phyloP scores from a whole-genome alignment of 2,329 filamentous ascomycete species.

The Paracoccidioides lutzii region DNA sequence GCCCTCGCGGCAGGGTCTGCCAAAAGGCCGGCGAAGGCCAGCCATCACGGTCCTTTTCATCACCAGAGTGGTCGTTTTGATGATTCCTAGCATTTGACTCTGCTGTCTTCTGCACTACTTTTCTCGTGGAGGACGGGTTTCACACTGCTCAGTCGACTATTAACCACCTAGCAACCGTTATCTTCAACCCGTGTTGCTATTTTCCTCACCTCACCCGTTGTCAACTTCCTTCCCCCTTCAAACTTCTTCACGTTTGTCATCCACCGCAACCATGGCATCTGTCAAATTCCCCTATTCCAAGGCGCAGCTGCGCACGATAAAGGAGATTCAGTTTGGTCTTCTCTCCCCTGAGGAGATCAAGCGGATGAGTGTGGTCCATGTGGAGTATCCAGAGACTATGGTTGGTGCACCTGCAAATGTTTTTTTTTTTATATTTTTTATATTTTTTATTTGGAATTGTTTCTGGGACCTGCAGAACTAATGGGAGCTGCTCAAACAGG shows the following conservation, averaged over 20 bases:
- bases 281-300: conserved; percentile 81
- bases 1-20: conserved; percentile 38
- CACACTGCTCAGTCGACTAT: not conserved
- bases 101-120: not conserved
- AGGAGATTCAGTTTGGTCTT: conserved; percentile 98
- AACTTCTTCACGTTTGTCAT: conserved; percentile 5
- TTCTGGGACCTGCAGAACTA: not conserved
- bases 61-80: conserved; percentile 12
- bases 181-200: not conserved
- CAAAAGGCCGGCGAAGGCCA: conserved; percentile 33
- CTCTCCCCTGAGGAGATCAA: conserved; percentile 98
- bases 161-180: not conserved
- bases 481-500: conserved; percentile 32
- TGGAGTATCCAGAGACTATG: conserved; percentile 99
- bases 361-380: conserved; percentile 92
- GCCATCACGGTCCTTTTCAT: conserved; percentile 23
- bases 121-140: not conserved
- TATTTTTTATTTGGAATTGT: not conserved
- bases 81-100: not conserved
- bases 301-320: conserved; percentile 90
- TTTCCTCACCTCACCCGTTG: not conserved
- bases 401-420: conserved; percentile 23
- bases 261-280: conserved; percentile 65
- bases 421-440: conserved; percentile 2
- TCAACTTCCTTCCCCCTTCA: not conserved